Base-by-base conservation (phyloP, 2,329 filamentous ascomycete genomes). In the Alternaria conjuncta region DNA sequence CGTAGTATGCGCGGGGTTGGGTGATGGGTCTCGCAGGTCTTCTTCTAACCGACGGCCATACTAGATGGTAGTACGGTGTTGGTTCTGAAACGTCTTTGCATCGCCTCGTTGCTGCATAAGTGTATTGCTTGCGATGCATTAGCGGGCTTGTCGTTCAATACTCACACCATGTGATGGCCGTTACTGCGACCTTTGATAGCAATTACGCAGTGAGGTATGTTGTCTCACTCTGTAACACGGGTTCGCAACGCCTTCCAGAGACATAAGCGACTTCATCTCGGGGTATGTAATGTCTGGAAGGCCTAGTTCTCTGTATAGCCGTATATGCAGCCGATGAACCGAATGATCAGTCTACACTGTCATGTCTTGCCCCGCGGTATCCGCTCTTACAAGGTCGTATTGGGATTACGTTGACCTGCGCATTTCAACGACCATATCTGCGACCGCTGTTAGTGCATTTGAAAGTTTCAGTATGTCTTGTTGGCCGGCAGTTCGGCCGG, bases 401-500 rank as follows among this genome's bases (percentile, higher is more conserved):
- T 43, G 49, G 25, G 20, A 26, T 36, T 43, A 10, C 30, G 15
- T 25, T 28, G 55, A 32, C 20, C 21, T 41, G 23, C 20, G 18
- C 32, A 55, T 26, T 18, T 18, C 56, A 57, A 63, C 53, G 47
- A 60, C 66, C 64, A 23, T 25, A 32, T 51, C 61, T 65, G 64
- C 60, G 43, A 56, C 66, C 66, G 49, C 63, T 51, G 41, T 43
- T 32, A 25, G 18, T 45, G 21, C 57, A 60, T 61, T 55, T 63
- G 30, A 36, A 36, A 69, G 70, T 72, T 65, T 71, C 55, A 65
- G 49, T 60, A 43, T 65, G 55, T 30, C 21, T 55, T 55, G 28
- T 32, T 20, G 36, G 30, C 36, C 23, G 44, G 53, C 57, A 56
- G 51, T 57, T 65, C 25, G 61, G 63, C 63, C 44, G 44, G 41